Conservation (phyloP, 768 basidiomycete genomes). For the Cyclocybe cylindracea region DNA sequence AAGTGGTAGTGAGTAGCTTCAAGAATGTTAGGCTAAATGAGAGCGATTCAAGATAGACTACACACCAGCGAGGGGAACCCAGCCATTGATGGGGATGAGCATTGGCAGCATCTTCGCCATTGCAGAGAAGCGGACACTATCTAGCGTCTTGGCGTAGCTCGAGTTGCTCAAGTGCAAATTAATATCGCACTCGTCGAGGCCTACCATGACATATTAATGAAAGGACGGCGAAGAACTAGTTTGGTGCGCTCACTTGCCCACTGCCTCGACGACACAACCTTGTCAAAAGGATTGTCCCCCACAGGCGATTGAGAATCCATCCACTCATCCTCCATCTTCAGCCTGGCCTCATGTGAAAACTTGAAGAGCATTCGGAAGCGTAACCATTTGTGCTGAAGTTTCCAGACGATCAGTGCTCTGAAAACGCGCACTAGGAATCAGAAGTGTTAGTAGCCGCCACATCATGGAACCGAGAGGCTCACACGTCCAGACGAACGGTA, state of each 20-base stretch:
- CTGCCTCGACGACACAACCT: conserved; percentile 37
- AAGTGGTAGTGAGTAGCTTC: conserved; percentile 69
- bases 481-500: too few relatives aligned
- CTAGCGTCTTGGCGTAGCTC: conserved; percentile 60
- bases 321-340: conserved; percentile 43
- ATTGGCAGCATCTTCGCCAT: conserved; percentile 54
- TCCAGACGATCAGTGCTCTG: conserved; percentile 40
- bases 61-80: conserved; percentile 57
- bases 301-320: conserved; percentile 50
- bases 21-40: neutral
- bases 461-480: too few relatives aligned
- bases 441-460: neutral
- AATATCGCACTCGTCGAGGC: conserved; percentile 72
- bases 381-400: conserved; percentile 32
- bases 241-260: conserved; percentile 55
- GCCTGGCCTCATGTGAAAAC: conserved; percentile 25
- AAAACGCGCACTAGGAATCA: conserved; percentile 47
- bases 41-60: conserved; percentile 18
- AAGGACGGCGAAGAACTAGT: neutral
- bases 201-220: conserved; percentile 29
- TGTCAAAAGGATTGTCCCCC: conserved; percentile 58
- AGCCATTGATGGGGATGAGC: conserved; percentile 60
- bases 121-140: conserved; percentile 43
- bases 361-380: conserved; percentile 38
- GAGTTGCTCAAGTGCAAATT: conserved; percentile 81